Percentiles rank a stretch among this genome's conserved stretches.
Evolutionary conservation across 345 rosid species (phyloP).

Genomic region (Linum usitatissimum): DNA sequence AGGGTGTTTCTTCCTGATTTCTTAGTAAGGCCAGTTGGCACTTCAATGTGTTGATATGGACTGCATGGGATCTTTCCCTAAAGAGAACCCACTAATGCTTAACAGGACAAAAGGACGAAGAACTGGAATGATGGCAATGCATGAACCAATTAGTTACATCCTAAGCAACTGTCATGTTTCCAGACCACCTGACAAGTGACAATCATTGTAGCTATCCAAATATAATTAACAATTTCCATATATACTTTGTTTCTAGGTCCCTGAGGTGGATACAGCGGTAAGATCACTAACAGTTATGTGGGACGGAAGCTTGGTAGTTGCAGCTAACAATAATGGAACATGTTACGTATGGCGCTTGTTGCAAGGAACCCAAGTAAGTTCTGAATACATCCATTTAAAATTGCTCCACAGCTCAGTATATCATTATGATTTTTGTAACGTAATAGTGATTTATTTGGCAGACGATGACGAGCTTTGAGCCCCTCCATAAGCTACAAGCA

Average conservation of each 20-base stretch:
- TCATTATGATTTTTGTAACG: constrained; percentile 2
- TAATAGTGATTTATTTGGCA: constrained; percentile 18
- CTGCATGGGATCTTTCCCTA: too few species aligned
- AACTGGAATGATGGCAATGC: neutral
- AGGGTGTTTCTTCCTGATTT: too few species aligned
- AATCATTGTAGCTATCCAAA: too few species aligned
- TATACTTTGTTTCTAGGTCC: constrained; percentile 34
- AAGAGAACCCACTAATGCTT: too few species aligned
- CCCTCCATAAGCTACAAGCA: constrained; percentile 92
- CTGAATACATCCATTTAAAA: constrained; percentile 4
- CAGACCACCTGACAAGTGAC: too few species aligned
- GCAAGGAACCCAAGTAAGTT: constrained; percentile 60
- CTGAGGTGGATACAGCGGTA: constrained; percentile 85
- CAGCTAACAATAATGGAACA: constrained; percentile 87
- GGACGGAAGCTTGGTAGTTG: constrained; percentile 95
- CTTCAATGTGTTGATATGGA: too few species aligned
- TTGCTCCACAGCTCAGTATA: neutral
- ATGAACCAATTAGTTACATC: neutral
- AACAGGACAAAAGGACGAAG: neutral
- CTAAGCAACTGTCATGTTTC: neutral
- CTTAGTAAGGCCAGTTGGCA: too few species aligned
- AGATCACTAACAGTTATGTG: constrained; percentile 90
- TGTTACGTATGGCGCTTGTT: constrained; percentile 91
- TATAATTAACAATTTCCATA: too few species aligned
- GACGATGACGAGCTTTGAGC: constrained; percentile 93